These are phyloP conservation scores for Pleurotus eryngii DNA, from an alignment of 768 basidiomycete genomes.

Conservation along the genomic window DNA sequence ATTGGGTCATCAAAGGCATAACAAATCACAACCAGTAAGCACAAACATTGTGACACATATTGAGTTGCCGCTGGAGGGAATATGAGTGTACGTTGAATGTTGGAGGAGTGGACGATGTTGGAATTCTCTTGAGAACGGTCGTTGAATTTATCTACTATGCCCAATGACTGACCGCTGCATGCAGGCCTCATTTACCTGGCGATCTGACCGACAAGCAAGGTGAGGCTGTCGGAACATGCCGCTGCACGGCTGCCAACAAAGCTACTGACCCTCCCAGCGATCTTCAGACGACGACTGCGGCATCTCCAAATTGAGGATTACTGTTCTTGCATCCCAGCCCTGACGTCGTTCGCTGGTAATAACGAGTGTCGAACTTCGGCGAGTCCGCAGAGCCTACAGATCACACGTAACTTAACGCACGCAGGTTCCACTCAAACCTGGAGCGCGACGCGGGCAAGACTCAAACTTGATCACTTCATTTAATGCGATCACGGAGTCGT, in stretches of 20 bases:
- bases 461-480: not conserved
- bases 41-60: constrained; percentile 77
- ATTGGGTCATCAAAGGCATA: not conserved
- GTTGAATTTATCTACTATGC: constrained; percentile 12
- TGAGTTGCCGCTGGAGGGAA: constrained; percentile 11
- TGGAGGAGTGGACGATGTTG: not conserved
- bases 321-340: not conserved
- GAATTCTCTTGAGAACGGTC: not conserved
- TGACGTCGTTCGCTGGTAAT: not conserved
- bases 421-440: not conserved
- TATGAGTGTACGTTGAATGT: not conserved
- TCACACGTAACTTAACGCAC: not conserved
- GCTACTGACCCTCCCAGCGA: not conserved
- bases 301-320: not conserved
- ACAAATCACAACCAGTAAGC: constrained; percentile 8
- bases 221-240: constrained; percentile 40
- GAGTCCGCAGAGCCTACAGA: not conserved
- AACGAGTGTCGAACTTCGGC: not conserved
- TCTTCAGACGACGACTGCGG: constrained; percentile 9
- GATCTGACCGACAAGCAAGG: constrained; percentile 27
- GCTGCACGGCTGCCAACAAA: constrained; percentile 14
- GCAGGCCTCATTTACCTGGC: constrained; percentile 39
- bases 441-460: not conserved
- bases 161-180: constrained; percentile 23
- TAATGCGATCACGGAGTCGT: not conserved